Evolutionary conservation across 805 yeast genomes (phyloP), one percentile per base, ranked within the genome.

Genomic region (Barnettozyma pratensis): DNA sequence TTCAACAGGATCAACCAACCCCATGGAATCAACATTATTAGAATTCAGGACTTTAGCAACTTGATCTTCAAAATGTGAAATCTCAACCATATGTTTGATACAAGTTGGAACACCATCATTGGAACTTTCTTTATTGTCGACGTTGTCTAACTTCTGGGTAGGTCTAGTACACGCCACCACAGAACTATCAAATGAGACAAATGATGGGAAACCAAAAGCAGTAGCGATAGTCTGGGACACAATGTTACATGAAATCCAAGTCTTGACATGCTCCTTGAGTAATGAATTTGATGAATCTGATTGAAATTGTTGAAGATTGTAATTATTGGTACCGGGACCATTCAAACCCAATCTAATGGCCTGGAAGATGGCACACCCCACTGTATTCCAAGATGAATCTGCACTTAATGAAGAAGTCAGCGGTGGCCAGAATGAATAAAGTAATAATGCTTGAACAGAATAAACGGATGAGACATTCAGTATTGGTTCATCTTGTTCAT

Each of bases 361-460:
- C 61, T 89, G 96, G 66, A 87, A 88, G 58, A 90, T 73, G 5
- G 98, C 98, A 41, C 88, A 83, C 0, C 97, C 98, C 26, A 89
- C 84, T 1, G 97, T 88, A 62, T 87, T 88, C 96, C 97, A 92
- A 4, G 96, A 85, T 7, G 96, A 85, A 62, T 94, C 98, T 0
- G 98, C 96, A 65, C 95, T 87, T 42, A 94, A 74, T 0, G 97
- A 90, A 0, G 98, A 89, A 0, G 97, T 88, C 37, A 91, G 75
- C 4, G 97, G 97, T 0, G 98, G 98, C 99, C 98, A 92, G 63
- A 85, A 81, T 0, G 97, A 85, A 66, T 87, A 89, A 2, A 92
- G 70, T 29, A 92, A 68, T 54, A 92, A 85, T 0, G 97, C 97
- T 64, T 92, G 99, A 0, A 92, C 97, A 0, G 96, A 86, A 62